phyloP scores from a whole-genome alignment of 2,329 filamentous ascomycete species.

The Huntiella moniliformis region DNA sequence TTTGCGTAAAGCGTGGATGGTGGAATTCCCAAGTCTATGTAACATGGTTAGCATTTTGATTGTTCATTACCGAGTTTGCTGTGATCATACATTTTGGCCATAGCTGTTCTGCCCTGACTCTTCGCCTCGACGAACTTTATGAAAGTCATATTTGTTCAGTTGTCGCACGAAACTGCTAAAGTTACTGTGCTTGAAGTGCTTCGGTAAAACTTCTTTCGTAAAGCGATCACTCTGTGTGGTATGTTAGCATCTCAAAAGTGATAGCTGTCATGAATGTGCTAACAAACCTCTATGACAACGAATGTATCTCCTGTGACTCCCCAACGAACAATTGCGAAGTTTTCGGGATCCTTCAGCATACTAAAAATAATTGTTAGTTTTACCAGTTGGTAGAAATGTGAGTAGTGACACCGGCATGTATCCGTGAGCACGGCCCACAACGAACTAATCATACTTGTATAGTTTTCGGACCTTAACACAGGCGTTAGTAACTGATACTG shows the following conservation, averaged over 20 bases:
- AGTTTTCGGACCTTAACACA: slow-evolving; percentile 73
- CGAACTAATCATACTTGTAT: slow-evolving; percentile 53
- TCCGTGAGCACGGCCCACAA: slow-evolving; percentile 12
- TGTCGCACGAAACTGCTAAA: slow-evolving; percentile 94
- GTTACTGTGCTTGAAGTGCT: slow-evolving; percentile 98
- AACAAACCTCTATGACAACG: slow-evolving; percentile 76
- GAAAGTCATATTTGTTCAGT: slow-evolving; percentile 94
- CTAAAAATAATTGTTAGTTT: slow-evolving; percentile 28
- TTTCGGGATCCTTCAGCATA: slow-evolving; percentile 91
- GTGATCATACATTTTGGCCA: slow-evolving; percentile 48
- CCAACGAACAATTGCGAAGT: slow-evolving; percentile 87
- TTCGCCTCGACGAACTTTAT: slow-evolving; percentile 58
- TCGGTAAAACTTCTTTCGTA: slow-evolving; percentile 87
- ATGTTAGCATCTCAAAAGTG: slow-evolving; percentile 1
- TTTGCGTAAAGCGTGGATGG: slow-evolving; percentile 85
- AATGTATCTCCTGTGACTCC: slow-evolving; percentile 89
- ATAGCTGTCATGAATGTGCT: background rate
- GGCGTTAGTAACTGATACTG: background rate
- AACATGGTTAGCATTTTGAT: background rate
- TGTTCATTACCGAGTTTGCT: background rate
- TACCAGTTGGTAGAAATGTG: background rate
- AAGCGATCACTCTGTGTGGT: slow-evolving; percentile 76
- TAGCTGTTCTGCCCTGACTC: slow-evolving; percentile 34
- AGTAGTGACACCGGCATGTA: slow-evolving; percentile 6
- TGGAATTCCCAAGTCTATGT: slow-evolving; percentile 82